Evolutionary conservation across 1,139 yeast species (phyloP).

Genomic region (Suhomyces anneliseae): DNA sequence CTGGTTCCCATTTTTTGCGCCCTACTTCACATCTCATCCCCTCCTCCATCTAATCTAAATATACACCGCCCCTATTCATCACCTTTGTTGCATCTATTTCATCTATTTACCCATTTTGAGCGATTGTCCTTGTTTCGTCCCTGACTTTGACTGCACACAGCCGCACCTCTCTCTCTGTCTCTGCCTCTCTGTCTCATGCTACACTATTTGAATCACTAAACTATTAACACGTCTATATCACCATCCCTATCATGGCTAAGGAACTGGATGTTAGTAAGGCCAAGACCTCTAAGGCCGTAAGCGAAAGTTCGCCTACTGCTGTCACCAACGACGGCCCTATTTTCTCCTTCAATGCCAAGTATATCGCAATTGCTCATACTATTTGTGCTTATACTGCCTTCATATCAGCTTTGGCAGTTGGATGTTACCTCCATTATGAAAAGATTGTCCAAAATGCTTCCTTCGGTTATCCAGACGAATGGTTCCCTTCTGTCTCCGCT

Average conservation of each 20-base stretch:
- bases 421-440: slow-evolving; percentile 71
- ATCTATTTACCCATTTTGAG: too few species aligned
- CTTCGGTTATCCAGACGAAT: slow-evolving; percentile 92
- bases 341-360: slow-evolving; percentile 53
- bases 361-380: slow-evolving; percentile 71
- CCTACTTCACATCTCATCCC: too few species aligned
- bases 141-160: too few species aligned
- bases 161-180: too few species aligned
- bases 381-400: slow-evolving; percentile 72
- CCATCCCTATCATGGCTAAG: not conserved
- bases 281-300: not conserved
- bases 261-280: not conserved
- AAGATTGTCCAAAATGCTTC: slow-evolving; percentile 86
- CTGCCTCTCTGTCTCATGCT: too few species aligned
- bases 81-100: too few species aligned
- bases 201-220: too few species aligned
- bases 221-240: too few species aligned
- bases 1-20: too few species aligned
- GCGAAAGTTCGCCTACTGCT: not conserved
- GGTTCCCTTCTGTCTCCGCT: slow-evolving; percentile 98
- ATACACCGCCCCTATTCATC: too few species aligned
- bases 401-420: slow-evolving; percentile 69
- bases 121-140: too few species aligned
- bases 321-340: not conserved
- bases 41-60: too few species aligned